Percentiles rank a stretch among this genome's conserved stretches.
Conservation (phyloP, 2,329 filamentous ascomycete species). For the Aspergillus felis region DNA sequence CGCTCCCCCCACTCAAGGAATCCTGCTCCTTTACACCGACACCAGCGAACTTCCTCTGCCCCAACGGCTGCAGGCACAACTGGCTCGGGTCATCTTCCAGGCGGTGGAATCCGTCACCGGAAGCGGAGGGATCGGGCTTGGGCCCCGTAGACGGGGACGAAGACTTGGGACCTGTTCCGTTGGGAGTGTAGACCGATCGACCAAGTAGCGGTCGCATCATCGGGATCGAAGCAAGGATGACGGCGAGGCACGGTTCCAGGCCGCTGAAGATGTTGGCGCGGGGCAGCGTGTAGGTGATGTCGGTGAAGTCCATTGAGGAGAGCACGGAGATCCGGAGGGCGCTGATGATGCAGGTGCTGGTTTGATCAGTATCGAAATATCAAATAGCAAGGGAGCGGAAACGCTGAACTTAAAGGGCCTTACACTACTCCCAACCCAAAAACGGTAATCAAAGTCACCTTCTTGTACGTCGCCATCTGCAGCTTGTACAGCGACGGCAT, state of each 20-base stretch:
- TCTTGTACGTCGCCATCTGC: slow-evolving; percentile 21
- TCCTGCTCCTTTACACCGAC: not conserved
- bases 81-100: slow-evolving; percentile 27
- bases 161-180: slow-evolving; percentile 12
- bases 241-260: slow-evolving; percentile 38
- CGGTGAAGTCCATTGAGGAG: slow-evolving; percentile 29
- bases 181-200: slow-evolving; percentile 14
- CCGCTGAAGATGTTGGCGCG: slow-evolving; percentile 35
- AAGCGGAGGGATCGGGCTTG: slow-evolving; percentile 2
- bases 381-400: not conserved
- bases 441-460: slow-evolving; percentile 18
- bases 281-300: slow-evolving; percentile 34
- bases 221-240: slow-evolving; percentile 40
- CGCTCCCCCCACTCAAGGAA: too few species aligned
- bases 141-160: slow-evolving; percentile 1
- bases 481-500: slow-evolving; percentile 19
- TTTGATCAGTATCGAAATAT: not conserved
- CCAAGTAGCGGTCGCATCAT: slow-evolving; percentile 40
- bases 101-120: slow-evolving; percentile 20
- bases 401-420: not conserved
- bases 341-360: slow-evolving; percentile 35
- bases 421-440: slow-evolving; percentile 23
- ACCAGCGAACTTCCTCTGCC: slow-evolving; percentile 10
- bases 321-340: slow-evolving; percentile 34
- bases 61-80: slow-evolving; percentile 22